Evolutionary conservation across 2,329 filamentous ascomycete species (phyloP).

Genomic region (Penicillium sp.): DNA sequence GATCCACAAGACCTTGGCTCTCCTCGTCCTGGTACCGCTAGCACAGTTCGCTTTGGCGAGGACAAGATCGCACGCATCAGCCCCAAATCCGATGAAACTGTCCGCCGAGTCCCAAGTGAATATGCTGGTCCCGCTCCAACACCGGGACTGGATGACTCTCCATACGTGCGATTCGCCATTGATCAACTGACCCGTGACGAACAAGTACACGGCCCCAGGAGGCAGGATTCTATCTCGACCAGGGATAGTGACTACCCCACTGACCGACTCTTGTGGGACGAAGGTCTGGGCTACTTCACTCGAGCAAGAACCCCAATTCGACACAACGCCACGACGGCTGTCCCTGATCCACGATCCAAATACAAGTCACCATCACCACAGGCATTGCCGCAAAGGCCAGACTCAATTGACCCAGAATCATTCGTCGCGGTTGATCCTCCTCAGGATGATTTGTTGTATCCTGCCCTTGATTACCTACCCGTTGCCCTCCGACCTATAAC

Average conservation of each 20-base stretch:
- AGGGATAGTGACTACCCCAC: constrained; percentile 51
- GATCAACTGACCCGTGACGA: constrained; percentile 81
- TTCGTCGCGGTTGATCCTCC: constrained; percentile 55
- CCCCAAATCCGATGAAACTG: constrained; percentile 29
- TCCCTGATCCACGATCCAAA: constrained; percentile 35
- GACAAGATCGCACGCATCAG: constrained; percentile 27
- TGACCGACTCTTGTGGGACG: constrained; percentile 55
- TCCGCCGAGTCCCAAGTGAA: constrained; percentile 31
- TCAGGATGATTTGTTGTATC: constrained; percentile 49
- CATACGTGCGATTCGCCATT: constrained; percentile 87
- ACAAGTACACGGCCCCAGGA: constrained; percentile 60
- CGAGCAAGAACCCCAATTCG: constrained; percentile 35
- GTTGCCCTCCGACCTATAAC: constrained; percentile 69
- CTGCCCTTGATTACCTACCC: constrained; percentile 71
- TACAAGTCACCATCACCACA: constrained; percentile 38
- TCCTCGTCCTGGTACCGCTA: constrained; percentile 26
- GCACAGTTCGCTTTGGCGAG: constrained; percentile 34
- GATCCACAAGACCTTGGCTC: constrained; percentile 11
- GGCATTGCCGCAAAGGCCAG: constrained; percentile 35
- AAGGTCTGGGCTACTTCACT: constrained; percentile 49
- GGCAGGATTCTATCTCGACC: constrained; percentile 52
- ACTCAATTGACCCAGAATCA: constrained; percentile 43
- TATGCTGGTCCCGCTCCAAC: constrained; percentile 57
- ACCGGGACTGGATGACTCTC: constrained; percentile 80
- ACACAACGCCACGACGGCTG: constrained; percentile 26